Conservation (phyloP, 345 rosid genomes). For the Brassica incana region DNA sequence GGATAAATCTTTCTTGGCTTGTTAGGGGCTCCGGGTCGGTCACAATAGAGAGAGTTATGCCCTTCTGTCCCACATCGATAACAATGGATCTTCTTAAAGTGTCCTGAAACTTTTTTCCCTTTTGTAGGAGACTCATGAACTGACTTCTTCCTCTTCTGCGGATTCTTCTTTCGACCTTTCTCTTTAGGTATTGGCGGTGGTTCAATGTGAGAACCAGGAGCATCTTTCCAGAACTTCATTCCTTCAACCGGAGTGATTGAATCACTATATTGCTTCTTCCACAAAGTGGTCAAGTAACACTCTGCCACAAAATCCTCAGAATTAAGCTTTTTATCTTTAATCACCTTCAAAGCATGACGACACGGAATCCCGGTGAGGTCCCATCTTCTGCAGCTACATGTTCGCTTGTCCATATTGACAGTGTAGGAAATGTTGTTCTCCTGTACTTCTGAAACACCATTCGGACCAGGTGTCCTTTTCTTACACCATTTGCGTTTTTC, state of each 20-base stretch:
- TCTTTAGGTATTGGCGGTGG: not conserved
- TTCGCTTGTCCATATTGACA: no score
- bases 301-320: no score
- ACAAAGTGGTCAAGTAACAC: no score
- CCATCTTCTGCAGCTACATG: no score
- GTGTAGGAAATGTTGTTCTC: not conserved
- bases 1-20: not conserved
- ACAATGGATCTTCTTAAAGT: not conserved
- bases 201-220: not conserved
- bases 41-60: not conserved
- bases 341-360: no score
- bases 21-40: not conserved
- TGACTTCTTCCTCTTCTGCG: not conserved
- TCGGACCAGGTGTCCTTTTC: no score
- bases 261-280: no score
- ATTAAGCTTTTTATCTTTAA: no score
- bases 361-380: no score
- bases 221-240: not conserved
- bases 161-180: not conserved
- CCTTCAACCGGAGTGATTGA: not conserved
- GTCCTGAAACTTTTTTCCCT: not conserved
- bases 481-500: not conserved
- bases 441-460: not conserved
- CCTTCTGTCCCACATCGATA: not conserved
- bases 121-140: not conserved